Percentiles rank a stretch among this genome's conserved stretches.
Evolutionary conservation across 768 basidiomycete genomes (phyloP).

Genomic region (Xanthoconium purpureum): DNA sequence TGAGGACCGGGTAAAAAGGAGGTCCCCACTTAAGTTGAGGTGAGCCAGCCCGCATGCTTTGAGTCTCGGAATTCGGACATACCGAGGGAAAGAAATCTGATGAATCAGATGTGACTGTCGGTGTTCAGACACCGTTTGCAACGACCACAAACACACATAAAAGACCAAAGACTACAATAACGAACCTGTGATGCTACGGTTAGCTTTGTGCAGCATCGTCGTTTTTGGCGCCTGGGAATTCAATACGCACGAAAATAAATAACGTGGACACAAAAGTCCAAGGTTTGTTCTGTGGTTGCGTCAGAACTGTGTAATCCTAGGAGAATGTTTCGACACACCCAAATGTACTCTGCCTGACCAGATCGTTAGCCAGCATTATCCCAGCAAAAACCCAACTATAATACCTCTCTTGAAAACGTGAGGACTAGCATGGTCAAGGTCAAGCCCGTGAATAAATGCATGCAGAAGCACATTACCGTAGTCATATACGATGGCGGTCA

Average conservation of each 20-base stretch:
- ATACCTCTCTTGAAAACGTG: too few species aligned
- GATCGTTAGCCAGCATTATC: too few species aligned
- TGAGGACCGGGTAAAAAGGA: neutral
- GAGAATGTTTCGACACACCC: neutral
- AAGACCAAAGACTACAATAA: neutral
- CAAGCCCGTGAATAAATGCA: too few species aligned
- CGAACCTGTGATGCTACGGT: neutral
- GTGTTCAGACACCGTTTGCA: neutral
- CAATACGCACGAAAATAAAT: neutral
- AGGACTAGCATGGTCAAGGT: too few species aligned
- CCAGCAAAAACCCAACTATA: too few species aligned
- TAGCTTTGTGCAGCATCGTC: too few species aligned
- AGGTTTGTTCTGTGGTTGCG: neutral
- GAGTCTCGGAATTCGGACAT: neutral
- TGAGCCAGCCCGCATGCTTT: neutral
- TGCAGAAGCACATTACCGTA: too few species aligned
- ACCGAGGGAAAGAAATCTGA: neutral
- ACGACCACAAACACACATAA: neutral
- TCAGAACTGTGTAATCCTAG: too few species aligned
- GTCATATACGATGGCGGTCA: too few species aligned
- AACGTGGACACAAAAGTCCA: neutral
- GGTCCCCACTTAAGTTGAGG: neutral
- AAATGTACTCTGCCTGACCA: slow-evolving; percentile 1
- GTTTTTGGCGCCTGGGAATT: neutral
- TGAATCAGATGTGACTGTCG: neutral